Evolutionary conservation across 495 filamentous ascomycete genomes (phyloP), one percentile per base, ranked within the genome.

Genomic region (Clohesyomyces aquaticus): DNA sequence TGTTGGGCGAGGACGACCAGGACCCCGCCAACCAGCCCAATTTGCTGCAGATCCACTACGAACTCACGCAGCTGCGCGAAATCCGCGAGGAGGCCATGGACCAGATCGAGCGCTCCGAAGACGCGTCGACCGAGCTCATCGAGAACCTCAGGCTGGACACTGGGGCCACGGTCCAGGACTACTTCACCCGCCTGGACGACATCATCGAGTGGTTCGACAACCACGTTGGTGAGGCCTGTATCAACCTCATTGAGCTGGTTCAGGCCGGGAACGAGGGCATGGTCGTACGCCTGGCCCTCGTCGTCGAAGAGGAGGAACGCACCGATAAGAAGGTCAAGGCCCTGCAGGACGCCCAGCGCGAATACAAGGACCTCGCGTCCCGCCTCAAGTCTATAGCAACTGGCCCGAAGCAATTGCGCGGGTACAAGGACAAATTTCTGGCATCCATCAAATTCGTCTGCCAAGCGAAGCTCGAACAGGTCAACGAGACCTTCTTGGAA

Each of bases 1-100:
- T 96, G 77, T 77, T 99, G 64, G 75, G 78, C 51, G 85, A 91
- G 66, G 93, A 98, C 75, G 91, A 96, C 64, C 80, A 83, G 47
- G 91, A 98, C 73, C 65, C 84, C 66, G 91, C 96, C 77, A 89
- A 89, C 64, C 96, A 97, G 85, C 91, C 92, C 27, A 96, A 98
- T 75, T 75, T 99, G 48, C 79, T 99, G 41, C 80, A 86, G 46
- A 81, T 91, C 35, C 94, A 99, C 76, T 95, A 94, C 79, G 88
- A 90, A 71, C 84, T 99, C 56, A 96, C 92, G 8, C 85, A 89
- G 72, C 75, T 99, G 76, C 82, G 93, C 64, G 93, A 98, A 72
- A 96, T 98, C 62, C 84, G 91, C 49, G 94, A 96, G 77, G 89
- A 93, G 77, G 92, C 95, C 2, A 91, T 99, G 84, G 90, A 96